phyloP scores from a whole-genome alignment of 768 basidiomycete species.

The Cystobasidiopsis lactophilus region DNA sequence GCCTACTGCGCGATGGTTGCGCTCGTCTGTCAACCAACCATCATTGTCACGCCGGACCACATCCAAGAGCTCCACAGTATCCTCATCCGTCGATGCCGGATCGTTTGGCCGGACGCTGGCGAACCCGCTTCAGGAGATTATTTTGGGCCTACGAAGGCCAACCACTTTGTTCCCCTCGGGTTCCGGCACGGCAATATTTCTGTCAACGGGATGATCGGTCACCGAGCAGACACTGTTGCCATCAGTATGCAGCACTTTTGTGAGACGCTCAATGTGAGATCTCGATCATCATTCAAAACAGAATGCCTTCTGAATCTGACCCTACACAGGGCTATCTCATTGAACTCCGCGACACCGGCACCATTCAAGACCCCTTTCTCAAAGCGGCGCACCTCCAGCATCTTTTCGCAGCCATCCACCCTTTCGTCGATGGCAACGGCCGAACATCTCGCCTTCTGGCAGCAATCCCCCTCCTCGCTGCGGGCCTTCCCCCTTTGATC shows the following conservation, averaged over 20 bases:
- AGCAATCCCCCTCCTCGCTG: not conserved
- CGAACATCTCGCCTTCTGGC: not conserved
- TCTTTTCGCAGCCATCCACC: not conserved
- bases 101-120: not conserved
- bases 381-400: not conserved
- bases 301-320: not conserved
- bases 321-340: not conserved
- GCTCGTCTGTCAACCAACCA: not conserved
- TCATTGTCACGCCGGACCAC: not conserved
- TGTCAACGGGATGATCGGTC: not conserved
- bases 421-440: not conserved
- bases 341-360: not conserved
- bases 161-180: not conserved
- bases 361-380: not conserved
- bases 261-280: not conserved
- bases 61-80: not conserved
- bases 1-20: not conserved
- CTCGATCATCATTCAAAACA: too few species aligned
- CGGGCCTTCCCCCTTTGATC: not conserved
- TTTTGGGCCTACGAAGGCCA: not conserved
- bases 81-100: not conserved
- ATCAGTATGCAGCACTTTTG: not conserved
- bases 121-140: not conserved
- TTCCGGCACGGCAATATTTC: not conserved
- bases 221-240: not conserved